Percentiles rank a stretch among this genome's conserved stretches.
These are phyloP conservation scores for Iberis amara DNA, from an alignment of 441 rosid genomes.

Conservation along the genomic window DNA sequence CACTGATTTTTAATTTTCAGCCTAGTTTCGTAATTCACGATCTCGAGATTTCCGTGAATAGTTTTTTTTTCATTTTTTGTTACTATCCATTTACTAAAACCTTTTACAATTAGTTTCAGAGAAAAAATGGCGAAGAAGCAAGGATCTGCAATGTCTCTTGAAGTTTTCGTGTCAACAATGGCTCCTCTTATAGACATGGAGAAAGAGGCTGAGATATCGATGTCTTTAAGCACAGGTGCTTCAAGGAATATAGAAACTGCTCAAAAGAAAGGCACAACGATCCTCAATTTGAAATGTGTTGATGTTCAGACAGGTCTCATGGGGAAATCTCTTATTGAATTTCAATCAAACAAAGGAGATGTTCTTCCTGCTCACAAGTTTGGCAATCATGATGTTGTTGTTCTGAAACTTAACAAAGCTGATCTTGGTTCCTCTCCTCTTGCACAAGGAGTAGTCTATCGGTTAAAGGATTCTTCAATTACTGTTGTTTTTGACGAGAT, in stretches of 20 bases:
- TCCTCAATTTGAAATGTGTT: constrained; percentile 82
- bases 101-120: neutral
- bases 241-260: constrained; percentile 64
- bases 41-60: no score
- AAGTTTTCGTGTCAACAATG: constrained; percentile 65
- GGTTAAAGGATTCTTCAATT: constrained; percentile 81
- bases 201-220: constrained; percentile 92
- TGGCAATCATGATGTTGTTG: constrained; percentile 89
- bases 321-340: constrained; percentile 86
- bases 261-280: constrained; percentile 76
- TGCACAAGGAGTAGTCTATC: constrained; percentile 94
- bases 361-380: constrained; percentile 97
- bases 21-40: no score
- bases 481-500: constrained; percentile 84
- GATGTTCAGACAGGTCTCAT: constrained; percentile 89
- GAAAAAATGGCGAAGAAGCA: constrained; percentile 29
- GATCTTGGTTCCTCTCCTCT: constrained; percentile 80
- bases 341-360: constrained; percentile 87
- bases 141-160: constrained; percentile 52
- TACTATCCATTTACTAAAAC: no score
- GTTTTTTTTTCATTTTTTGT: no score
- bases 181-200: constrained; percentile 77
- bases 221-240: constrained; percentile 71
- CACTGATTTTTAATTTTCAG: no score
- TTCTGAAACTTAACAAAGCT: constrained; percentile 75